Conservation (phyloP, 2,329 filamentous ascomycete genomes). For the Nothomitra cinnamomea region DNA sequence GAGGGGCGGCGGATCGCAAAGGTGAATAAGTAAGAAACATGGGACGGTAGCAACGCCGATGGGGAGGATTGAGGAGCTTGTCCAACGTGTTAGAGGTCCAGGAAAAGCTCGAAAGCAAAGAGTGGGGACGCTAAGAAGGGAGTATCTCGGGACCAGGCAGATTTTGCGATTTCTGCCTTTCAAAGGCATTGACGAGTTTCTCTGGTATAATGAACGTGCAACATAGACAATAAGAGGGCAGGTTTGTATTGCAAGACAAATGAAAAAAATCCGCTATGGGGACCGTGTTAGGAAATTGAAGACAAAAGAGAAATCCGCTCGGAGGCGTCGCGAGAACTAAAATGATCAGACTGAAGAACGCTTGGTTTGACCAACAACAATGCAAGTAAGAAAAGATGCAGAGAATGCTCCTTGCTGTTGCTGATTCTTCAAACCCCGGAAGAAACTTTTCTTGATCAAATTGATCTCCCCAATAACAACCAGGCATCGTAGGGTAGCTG, state of each 20-base stretch:
- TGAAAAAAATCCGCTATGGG: neutral
- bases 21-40: neutral
- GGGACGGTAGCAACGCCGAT: neutral
- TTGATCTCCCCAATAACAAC: neutral
- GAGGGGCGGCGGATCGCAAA: no score
- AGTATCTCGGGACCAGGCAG: neutral
- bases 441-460: neutral
- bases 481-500: neutral
- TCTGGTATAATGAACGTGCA: neutral
- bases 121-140: neutral
- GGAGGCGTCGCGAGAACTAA: neutral
- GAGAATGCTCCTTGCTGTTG: constrained; percentile 2
- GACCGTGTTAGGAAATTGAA: neutral
- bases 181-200: neutral
- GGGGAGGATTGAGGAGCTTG: neutral
- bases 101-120: neutral
- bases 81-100: neutral
- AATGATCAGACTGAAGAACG: neutral
- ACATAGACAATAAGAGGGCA: neutral
- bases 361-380: neutral
- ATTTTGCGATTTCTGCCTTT: neutral
- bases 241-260: neutral
- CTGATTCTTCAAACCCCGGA: neutral
- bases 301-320: constrained; percentile 1
- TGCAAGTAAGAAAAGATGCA: constrained; percentile 2